phyloP scores from a whole-genome alignment of 345 rosid genomes.

The Linum tenue region DNA sequence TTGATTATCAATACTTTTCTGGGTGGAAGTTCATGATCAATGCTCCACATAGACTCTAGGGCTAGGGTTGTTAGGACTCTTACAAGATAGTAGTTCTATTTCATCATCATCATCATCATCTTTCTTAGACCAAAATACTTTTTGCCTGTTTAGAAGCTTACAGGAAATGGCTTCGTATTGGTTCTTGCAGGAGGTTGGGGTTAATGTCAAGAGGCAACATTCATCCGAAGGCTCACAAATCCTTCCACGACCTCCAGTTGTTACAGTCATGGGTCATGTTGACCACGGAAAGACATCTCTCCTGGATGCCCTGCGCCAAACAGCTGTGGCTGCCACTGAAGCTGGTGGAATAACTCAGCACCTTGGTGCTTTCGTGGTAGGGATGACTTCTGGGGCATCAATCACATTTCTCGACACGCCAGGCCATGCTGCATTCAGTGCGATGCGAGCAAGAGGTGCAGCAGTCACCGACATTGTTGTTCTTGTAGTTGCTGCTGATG shows the following conservation, averaged over 20 bases:
- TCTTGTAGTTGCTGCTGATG: constrained; percentile 94
- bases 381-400: constrained; percentile 78
- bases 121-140: not conserved
- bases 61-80: not conserved
- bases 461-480: constrained; percentile 93
- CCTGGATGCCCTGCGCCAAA: constrained; percentile 75
- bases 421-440: constrained; percentile 94
- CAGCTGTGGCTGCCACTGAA: constrained; percentile 82
- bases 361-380: constrained; percentile 82
- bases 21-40: no score
- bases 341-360: constrained; percentile 99
- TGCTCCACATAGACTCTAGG: not conserved
- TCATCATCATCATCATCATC: no score
- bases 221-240: constrained; percentile 56
- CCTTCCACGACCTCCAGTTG: constrained; percentile 68
- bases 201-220: constrained; percentile 62
- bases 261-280: constrained; percentile 95
- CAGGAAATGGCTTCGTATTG: constrained; percentile 1
- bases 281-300: constrained; percentile 96
- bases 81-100: no score
- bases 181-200: constrained; percentile 63
- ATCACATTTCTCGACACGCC: constrained; percentile 93
- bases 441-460: constrained; percentile 94
- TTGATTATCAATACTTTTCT: no score
- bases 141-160: constrained; percentile 1